Percentiles rank a stretch among this genome's conserved stretches.
Conservation (phyloP, 768 basidiomycete species). For the Suillus hirtellus region DNA sequence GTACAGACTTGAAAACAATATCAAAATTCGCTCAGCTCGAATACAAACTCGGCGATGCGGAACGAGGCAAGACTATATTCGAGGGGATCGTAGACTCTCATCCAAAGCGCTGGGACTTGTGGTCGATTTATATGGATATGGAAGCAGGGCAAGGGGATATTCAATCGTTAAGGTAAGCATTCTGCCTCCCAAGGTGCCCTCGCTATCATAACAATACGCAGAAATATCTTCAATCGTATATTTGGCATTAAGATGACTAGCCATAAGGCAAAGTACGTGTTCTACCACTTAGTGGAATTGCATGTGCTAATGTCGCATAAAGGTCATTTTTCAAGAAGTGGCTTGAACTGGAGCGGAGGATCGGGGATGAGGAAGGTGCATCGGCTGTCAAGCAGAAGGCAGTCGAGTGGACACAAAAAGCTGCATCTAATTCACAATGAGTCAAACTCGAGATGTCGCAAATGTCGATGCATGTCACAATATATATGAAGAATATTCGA, state of each 20-base stretch:
- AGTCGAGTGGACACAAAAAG: constrained; percentile 84
- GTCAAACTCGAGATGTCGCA: constrained; percentile 21
- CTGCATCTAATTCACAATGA: constrained; percentile 30
- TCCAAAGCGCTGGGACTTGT: constrained; percentile 92
- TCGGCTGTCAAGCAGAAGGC: constrained; percentile 84
- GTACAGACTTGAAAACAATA: constrained; percentile 89
- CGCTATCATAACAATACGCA: constrained; percentile 28
- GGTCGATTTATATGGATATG: constrained; percentile 98
- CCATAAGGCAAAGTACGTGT: constrained; percentile 91
- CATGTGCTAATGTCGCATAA: constrained; percentile 18
- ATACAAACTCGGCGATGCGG: constrained; percentile 91
- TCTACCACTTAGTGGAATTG: neutral
- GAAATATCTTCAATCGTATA: constrained; percentile 86
- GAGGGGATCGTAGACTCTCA: constrained; percentile 96
- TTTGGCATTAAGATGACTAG: constrained; percentile 86
- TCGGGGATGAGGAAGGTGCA: constrained; percentile 87
- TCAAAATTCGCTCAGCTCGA: constrained; percentile 94
- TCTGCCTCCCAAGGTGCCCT: neutral
- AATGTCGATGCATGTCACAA: constrained; percentile 33
- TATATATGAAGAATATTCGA: constrained; percentile 39
- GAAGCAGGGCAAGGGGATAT: constrained; percentile 81
- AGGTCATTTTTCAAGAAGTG: constrained; percentile 98
- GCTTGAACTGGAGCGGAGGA: constrained; percentile 80
- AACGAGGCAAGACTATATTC: constrained; percentile 93
- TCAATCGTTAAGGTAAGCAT: constrained; percentile 66